Conservation (phyloP, 2,329 filamentous ascomycete genomes). For the Onygenales sp. region DNA sequence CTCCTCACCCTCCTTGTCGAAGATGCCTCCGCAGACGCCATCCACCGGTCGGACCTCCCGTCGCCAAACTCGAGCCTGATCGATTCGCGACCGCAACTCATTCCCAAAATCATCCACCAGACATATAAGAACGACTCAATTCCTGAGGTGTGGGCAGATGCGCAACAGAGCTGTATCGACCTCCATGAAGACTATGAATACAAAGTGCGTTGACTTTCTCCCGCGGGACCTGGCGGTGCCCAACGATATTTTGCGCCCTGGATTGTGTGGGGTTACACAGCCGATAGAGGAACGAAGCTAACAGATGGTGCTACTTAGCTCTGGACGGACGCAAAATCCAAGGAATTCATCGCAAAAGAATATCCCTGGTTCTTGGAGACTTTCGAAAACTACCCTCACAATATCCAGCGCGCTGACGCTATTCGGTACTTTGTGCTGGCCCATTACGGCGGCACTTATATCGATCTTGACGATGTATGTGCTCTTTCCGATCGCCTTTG, state of each 20-base stretch:
- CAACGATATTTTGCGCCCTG: no score
- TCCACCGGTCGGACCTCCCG: slow-evolving; percentile 56
- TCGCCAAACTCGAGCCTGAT: slow-evolving; percentile 53
- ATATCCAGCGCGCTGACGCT: slow-evolving; percentile 68
- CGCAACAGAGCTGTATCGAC: slow-evolving; percentile 57
- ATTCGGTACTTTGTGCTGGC: slow-evolving; percentile 72
- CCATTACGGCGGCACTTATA: slow-evolving; percentile 70
- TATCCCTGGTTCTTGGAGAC: slow-evolving; percentile 71
- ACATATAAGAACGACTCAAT: slow-evolving; percentile 64
- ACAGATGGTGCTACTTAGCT: slow-evolving; percentile 39
- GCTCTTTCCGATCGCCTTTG: neutral
- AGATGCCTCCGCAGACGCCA: slow-evolving; percentile 57
- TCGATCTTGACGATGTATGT: slow-evolving; percentile 64
- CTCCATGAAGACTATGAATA: slow-evolving; percentile 65
- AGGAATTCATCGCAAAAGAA: slow-evolving; percentile 61
- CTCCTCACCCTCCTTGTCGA: slow-evolving; percentile 61
- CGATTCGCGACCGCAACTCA: slow-evolving; percentile 49
- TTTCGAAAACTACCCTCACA: slow-evolving; percentile 63
- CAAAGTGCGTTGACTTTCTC: slow-evolving; percentile 42
- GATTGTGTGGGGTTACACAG: neutral
- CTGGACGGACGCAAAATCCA: slow-evolving; percentile 63
- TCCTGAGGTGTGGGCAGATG: slow-evolving; percentile 54
- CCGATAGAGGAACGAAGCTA: neutral
- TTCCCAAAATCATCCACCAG: slow-evolving; percentile 70
- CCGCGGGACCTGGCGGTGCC: no score